Base-by-base conservation (phyloP, 148 eudicot genomes). In the Vaccinium macrocarpon region DNA sequence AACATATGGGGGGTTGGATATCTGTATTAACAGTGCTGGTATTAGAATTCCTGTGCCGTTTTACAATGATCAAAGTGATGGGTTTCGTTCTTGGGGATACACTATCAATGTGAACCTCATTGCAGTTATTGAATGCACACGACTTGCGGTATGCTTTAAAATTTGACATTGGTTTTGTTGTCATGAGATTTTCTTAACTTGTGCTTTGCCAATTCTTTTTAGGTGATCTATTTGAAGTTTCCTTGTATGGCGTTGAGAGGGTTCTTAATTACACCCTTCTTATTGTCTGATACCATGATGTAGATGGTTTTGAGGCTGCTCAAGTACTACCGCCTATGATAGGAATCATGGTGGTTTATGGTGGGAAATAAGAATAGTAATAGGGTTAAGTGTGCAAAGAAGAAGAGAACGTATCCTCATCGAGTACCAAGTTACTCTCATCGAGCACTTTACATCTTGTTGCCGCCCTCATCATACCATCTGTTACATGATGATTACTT, bases 21-120 rank as follows among this genome's bases (percentile, higher is more conserved):
- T 96, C 52, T 96, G 99, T 89, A 92, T 94, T 62, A 92, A 93
- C 81, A 62, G 59, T 91, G 99, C 99, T 73, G 98, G 98, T 61
- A 91, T 92, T 50, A 27, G 13, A 25, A 89, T 85, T 91, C 55
- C 87, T 27, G 71, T 89, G 76, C 87, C 90, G 46, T 92, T 96
- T 77, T 23, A 89, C 19, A 71, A 90, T 82, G 98, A 94, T 85
- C 89, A 85, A 84, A 90, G 90, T 53, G 95, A 94, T 90, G 97
- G 95, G 81, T 91, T 90, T 80, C 29, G 64, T 42, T 76, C 95
- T 29, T 96, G 99, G 99, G 92, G 90, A 78, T 93, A 81, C 74
- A 88, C 95, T 38, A 82, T 94, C n/a, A 83, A 91, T 82, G 93
- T 96, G 70, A 92, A 96, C 85, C 94, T 96, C 72, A 49, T 84